These are phyloP conservation scores for Citrus mangshanensis DNA, from an alignment of 345 rosid species.

Conservation along the genomic window DNA sequence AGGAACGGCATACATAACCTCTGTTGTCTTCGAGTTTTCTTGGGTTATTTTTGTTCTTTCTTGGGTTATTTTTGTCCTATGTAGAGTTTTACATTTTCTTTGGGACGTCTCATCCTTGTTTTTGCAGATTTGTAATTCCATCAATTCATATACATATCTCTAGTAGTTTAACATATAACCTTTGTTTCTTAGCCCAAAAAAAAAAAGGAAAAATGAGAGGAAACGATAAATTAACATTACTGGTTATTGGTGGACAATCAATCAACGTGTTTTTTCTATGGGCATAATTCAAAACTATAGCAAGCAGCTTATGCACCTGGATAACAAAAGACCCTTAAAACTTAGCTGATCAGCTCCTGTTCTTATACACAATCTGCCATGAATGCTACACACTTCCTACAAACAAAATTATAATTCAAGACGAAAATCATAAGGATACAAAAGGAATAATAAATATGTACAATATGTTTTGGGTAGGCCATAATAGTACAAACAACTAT, in stretches of 20 bases:
- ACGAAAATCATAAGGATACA: conserved; percentile 16
- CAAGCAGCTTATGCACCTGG: conserved; percentile 50
- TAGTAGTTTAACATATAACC: too few species aligned
- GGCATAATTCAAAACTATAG: neutral
- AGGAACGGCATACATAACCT: too few species aligned
- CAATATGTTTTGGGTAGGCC: neutral
- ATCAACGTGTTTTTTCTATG: neutral
- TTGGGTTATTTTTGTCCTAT: too few species aligned
- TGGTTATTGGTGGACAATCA: neutral
- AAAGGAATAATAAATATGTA: neutral
- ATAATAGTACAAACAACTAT: neutral
- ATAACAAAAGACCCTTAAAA: conserved; percentile 66
- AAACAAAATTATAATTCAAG: conserved; percentile 16
- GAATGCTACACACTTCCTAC: conserved; percentile 58
- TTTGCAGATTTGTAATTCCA: too few species aligned
- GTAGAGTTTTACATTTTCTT: too few species aligned
- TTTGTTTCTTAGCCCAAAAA: too few species aligned
- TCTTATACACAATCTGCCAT: conserved; percentile 87
- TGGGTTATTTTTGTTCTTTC: too few species aligned
- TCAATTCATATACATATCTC: too few species aligned
- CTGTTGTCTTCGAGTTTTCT: too few species aligned
- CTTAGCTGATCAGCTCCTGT: conserved; percentile 50
- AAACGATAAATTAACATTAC: neutral
- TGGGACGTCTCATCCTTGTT: too few species aligned
- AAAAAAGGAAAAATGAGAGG: neutral